These are phyloP conservation scores for Suillus cothurnatus DNA, from an alignment of 768 basidiomycete genomes.

Conservation along the genomic window DNA sequence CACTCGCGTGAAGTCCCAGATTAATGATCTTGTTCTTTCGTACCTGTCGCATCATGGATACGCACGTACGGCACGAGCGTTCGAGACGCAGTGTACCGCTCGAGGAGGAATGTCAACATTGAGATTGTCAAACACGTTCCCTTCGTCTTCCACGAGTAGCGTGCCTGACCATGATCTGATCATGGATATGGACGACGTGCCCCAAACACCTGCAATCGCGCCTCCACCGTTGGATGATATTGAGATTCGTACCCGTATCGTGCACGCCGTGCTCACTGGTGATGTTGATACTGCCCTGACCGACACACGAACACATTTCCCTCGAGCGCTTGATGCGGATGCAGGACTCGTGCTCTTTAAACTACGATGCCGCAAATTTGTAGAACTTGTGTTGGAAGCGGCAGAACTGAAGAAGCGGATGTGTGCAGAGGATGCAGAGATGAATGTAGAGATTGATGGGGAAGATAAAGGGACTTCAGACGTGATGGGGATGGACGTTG, in stretches of 20 bases:
- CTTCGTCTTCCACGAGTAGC: slow-evolving; percentile 15
- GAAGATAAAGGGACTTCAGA: slow-evolving; percentile 41
- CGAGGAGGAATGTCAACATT: slow-evolving; percentile 21
- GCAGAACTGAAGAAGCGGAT: slow-evolving; percentile 68
- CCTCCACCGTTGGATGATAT: slow-evolving; percentile 52
- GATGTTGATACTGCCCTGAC: slow-evolving; percentile 70
- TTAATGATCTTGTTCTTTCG: slow-evolving; percentile 74
- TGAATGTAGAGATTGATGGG: slow-evolving; percentile 35
- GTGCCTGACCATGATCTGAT: slow-evolving; percentile 39
- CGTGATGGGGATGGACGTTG: slow-evolving; percentile 63
- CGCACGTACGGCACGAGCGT: slow-evolving; percentile 65
- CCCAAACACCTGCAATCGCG: slow-evolving; percentile 15
- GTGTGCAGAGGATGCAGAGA: slow-evolving; percentile 41
- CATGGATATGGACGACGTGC: slow-evolving; percentile 48
- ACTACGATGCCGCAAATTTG: slow-evolving; percentile 81
- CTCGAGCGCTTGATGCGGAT: slow-evolving; percentile 65
- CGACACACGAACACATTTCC: slow-evolving; percentile 57
- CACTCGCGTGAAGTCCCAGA: slow-evolving; percentile 55
- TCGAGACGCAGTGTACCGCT: slow-evolving; percentile 51
- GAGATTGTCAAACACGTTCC: neutral
- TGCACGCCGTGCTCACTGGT: slow-evolving; percentile 66
- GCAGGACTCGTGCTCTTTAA: slow-evolving; percentile 77
- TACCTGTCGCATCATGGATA: slow-evolving; percentile 90
- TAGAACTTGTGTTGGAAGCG: slow-evolving; percentile 77
- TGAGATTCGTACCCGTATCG: slow-evolving; percentile 68